Conservation (phyloP, 805 yeast species). For the Barnettozyma populi region DNA sequence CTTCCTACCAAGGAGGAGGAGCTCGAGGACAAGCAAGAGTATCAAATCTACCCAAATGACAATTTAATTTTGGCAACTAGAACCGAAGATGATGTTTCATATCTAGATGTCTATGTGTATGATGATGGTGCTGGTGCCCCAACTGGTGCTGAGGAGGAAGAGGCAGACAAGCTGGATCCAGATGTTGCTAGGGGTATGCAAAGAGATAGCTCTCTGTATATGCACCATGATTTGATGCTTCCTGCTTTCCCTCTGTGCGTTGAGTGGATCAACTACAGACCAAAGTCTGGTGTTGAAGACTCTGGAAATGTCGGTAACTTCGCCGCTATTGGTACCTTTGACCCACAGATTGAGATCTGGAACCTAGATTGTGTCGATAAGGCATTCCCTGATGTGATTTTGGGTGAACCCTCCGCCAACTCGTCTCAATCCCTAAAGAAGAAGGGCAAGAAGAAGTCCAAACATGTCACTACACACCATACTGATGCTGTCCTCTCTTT, state of each 20-base stretch:
- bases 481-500: conserved; percentile 90
- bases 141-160: conserved; percentile 57
- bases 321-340: conserved; percentile 96
- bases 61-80: conserved; percentile 85
- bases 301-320: conserved; percentile 68
- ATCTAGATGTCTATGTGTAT: conserved; percentile 87
- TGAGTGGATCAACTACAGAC: conserved; percentile 85
- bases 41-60: conserved; percentile 85
- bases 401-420: conserved; percentile 62
- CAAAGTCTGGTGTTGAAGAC: conserved; percentile 36
- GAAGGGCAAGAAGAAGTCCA: conserved; percentile 44
- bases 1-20: conserved; percentile 47
- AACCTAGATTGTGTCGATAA: conserved; percentile 88
- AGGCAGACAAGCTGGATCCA: conserved; percentile 58
- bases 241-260: conserved; percentile 96
- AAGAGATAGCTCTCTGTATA: conserved; percentile 74
- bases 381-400: conserved; percentile 88
- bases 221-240: conserved; percentile 94
- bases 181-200: conserved; percentile 68
- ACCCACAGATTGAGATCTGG: conserved; percentile 97
- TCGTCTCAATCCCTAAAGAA: conserved; percentile 21
- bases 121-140: conserved; percentile 92
- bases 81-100: conserved; percentile 93
- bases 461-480: conserved; percentile 69
- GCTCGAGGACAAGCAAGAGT: conserved; percentile 75